phyloP scores from a whole-genome alignment of 805 yeast genomes.

The Starmerella stellata region DNA sequence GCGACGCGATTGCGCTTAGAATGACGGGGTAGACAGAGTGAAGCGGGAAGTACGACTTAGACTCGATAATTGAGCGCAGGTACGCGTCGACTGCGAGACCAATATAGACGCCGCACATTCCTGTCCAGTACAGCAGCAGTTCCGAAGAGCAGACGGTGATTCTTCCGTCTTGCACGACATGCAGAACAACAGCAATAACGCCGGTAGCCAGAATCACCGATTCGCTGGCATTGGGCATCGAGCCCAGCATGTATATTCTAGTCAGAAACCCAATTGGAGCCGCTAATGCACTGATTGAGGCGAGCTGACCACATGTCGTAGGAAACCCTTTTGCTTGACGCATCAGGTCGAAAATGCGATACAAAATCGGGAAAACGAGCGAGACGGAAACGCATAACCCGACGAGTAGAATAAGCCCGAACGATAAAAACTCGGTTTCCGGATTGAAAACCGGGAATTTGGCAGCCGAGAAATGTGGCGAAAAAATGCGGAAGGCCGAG shows the following conservation, averaged over 20 bases:
- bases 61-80: constrained; percentile 1
- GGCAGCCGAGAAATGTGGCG: too few species aligned
- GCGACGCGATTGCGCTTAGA: constrained; percentile 2
- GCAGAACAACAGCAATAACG: constrained; percentile 7
- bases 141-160: constrained; percentile 15
- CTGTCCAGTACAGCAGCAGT: constrained; percentile 16
- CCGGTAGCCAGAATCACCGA: constrained; percentile 6
- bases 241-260: background rate
- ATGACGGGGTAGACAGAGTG: background rate
- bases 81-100: constrained; percentile 11
- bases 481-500: too few species aligned
- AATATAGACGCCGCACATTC: constrained; percentile 6
- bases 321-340: constrained; percentile 9
- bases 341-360: constrained; percentile 5
- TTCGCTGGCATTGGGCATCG: constrained; percentile 8
- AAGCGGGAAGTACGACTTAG: too few species aligned
- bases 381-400: constrained; percentile 9
- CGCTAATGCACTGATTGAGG: constrained; percentile 8
- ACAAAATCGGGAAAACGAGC: constrained; percentile 9
- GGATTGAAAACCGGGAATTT: constrained; percentile 12
- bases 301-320: constrained; percentile 13
- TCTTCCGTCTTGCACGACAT: constrained; percentile 18
- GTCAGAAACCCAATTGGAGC: constrained; percentile 2
- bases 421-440: constrained; percentile 14
- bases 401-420: constrained; percentile 11